A percentile compares a stretch with the other conserved stretches of the same genome.
phyloP scores from a whole-genome alignment of 2,329 filamentous ascomycete genomes.

The Colletotrichum camelliae region DNA sequence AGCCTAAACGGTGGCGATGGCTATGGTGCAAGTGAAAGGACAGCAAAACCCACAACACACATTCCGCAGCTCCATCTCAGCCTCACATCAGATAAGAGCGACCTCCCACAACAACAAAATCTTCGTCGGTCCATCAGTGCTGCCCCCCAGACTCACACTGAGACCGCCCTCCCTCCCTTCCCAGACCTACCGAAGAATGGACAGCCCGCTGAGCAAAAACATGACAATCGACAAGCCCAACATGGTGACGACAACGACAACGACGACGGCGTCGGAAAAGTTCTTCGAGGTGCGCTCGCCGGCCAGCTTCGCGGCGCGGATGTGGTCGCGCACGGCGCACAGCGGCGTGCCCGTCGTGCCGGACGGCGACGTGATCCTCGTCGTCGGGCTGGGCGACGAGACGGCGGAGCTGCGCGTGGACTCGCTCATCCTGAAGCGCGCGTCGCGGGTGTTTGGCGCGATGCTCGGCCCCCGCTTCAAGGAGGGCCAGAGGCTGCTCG shows the following conservation, averaged over 20 bases:
- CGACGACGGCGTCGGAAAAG: background rate
- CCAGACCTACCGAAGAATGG: background rate
- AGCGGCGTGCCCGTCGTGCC: constrained; percentile 15
- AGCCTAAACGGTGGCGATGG: constrained; percentile 16
- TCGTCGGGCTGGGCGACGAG: constrained; percentile 23
- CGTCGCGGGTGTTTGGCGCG: constrained; percentile 30
- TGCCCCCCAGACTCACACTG: background rate
- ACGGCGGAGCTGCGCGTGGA: constrained; percentile 18
- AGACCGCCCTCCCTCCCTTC: background rate
- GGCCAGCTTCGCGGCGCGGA: constrained; percentile 19
- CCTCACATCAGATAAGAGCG: background rate
- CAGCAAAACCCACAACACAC: background rate
- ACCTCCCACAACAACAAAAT: background rate
- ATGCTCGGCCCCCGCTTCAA: constrained; percentile 28
- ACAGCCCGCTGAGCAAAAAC: constrained; percentile 1
- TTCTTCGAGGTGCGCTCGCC: constrained; percentile 20
- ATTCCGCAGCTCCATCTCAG: background rate
- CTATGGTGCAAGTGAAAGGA: background rate
- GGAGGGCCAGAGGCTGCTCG: constrained; percentile 25
- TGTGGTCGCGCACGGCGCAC: constrained; percentile 15
- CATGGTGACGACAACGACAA: background rate
- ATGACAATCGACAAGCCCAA: constrained; percentile 12
- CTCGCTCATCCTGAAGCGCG: constrained; percentile 28
- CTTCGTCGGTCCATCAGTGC: background rate
- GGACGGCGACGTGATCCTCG: constrained; percentile 26